Evolutionary conservation across 257 asterid genomes (phyloP).

Genomic region (Schizonepeta tenuifolia): DNA sequence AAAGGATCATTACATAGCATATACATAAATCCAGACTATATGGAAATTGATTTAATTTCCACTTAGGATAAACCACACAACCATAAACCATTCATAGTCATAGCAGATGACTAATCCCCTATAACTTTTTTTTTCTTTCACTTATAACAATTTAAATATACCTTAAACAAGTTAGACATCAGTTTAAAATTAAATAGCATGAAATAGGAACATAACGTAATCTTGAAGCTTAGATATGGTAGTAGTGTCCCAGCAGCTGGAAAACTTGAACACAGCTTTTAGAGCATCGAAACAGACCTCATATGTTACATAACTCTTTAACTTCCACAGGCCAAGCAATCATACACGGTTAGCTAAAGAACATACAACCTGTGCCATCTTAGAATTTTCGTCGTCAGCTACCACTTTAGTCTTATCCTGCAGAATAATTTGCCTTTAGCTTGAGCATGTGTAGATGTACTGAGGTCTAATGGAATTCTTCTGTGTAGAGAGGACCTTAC

Average conservation of each 20-base stretch:
- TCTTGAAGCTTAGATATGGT: background rate
- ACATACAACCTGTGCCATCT: conserved; percentile 85
- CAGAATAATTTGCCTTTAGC: background rate
- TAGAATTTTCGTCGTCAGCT: conserved; percentile 53
- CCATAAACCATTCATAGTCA: background rate
- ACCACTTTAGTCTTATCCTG: conserved; percentile 46
- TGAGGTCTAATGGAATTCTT: background rate
- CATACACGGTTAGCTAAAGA: conserved; percentile 81
- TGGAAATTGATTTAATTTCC: conserved; percentile 23
- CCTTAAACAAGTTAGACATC: conserved; percentile 11
- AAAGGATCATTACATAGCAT: conserved; percentile 2
- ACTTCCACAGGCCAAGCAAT: conserved; percentile 91
- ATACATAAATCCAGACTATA: background rate
- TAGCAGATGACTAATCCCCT: conserved; percentile 2
- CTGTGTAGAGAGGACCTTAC: conserved; percentile 34
- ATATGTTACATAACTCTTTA: conserved; percentile 22
- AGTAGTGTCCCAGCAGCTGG: background rate
- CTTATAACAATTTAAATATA: background rate
- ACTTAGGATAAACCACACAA: conserved; percentile 17
- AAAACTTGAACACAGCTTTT: background rate
- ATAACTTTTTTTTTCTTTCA: background rate
- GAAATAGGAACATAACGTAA: background rate
- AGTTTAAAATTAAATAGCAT: background rate
- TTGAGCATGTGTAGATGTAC: background rate
- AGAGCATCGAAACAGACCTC: background rate